Percentiles rank a stretch among this genome's conserved stretches.
These are phyloP conservation scores for Aurifilum marmelostoma DNA, from an alignment of 2,329 filamentous ascomycete species.

Conservation along the genomic window DNA sequence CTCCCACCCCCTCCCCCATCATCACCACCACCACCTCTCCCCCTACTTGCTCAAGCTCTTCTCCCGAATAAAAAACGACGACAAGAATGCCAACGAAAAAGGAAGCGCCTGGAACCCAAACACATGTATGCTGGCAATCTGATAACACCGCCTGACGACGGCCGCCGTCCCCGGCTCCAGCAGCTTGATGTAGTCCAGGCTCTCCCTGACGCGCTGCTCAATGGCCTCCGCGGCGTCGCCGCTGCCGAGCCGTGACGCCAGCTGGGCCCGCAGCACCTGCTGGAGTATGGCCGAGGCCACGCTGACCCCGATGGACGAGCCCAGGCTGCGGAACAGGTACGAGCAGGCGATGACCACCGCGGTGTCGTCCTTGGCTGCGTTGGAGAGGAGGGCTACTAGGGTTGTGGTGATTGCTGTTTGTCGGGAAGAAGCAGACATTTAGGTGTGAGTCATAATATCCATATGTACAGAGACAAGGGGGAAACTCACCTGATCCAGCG, in stretches of 20 bases:
- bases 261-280: constrained; percentile 61
- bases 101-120: constrained; percentile 46
- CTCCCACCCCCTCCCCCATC: no score
- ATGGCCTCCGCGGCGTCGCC: constrained; percentile 66
- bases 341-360: constrained; percentile 78
- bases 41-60: constrained; percentile 50
- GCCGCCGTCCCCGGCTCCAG: constrained; percentile 62
- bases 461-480: background rate
- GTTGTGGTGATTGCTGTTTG: constrained; percentile 70
- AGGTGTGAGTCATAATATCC: no score
- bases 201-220: constrained; percentile 70
- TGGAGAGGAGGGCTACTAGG: constrained; percentile 72
- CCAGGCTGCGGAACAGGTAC: constrained; percentile 79
- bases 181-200: constrained; percentile 67
- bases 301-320: constrained; percentile 76
- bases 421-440: constrained; percentile 38
- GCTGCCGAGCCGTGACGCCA: constrained; percentile 57
- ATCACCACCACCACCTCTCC: no score
- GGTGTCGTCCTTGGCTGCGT: constrained; percentile 67
- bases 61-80: constrained; percentile 59
- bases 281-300: constrained; percentile 73
- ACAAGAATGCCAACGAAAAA: constrained; percentile 43
- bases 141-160: constrained; percentile 70
- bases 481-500: constrained; percentile 40
- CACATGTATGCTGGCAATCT: constrained; percentile 46